Evolutionary conservation across 2,329 filamentous ascomycete genomes (phyloP), one percentile per base, ranked within the genome.

Genomic region (Pseudogymnoascus sp.): DNA sequence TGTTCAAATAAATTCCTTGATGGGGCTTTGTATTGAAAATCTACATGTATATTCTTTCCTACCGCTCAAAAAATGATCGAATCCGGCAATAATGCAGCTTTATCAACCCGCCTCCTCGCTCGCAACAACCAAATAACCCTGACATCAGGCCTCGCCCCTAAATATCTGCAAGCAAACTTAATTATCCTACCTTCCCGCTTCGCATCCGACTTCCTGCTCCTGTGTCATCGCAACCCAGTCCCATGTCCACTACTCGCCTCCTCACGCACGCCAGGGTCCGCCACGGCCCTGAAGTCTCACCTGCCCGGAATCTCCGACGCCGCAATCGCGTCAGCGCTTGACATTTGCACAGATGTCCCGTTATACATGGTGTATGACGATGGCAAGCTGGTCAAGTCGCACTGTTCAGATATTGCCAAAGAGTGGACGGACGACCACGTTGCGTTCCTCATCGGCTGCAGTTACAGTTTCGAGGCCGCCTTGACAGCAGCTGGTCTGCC

Each of bases 371-470:
- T 88, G 11, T 88, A 87, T 71, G 66, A 75, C n/a, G 72, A 83
- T 63, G 78, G 78, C 1, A 72, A 73, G 50, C 73, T 81, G 2
- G 67, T 73, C 4, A 75, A 75, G 19, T 70, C 72, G 0, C 74
- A 76, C 14, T 73, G 74, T 33, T 60, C 68, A 1, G 77, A 84
- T 68, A 75, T 89, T 14, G 67, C 72, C 1, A 68, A 73, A 1
- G 72, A 83, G 41, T 89, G 85, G 86, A 80, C 78, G 0, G 70
- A 76, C 4, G 79, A 86, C 66, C 83, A 89, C 67, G 80, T 85
- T 24, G 85, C 78, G 0, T 89, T 86, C 69, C 71, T 88, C 50
- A 82, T 89, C 65, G 86, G 85, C 7, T 89, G 85, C 70, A 84
- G 81, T 0, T 88, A 82, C 76, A 84, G 79, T 67, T 89, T 89